Conservation (phyloP, 495 filamentous ascomycete species). For the Penicillium antarcticum region DNA sequence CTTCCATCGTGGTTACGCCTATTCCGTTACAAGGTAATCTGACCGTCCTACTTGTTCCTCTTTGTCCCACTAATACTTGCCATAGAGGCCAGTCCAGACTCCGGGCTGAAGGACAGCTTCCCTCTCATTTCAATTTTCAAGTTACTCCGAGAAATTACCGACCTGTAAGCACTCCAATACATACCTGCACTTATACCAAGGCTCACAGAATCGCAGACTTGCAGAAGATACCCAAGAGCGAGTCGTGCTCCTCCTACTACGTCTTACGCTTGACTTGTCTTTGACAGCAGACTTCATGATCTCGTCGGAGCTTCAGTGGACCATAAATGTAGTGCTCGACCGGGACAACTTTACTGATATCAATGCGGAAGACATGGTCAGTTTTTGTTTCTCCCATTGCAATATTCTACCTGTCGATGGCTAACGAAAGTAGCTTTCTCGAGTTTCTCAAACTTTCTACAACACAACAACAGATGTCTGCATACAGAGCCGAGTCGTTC, state of each 20-base stretch:
- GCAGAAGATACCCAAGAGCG: conserved; percentile 29
- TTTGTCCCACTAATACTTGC: background rate
- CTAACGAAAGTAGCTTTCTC: conserved; percentile 44
- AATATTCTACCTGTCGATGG: background rate
- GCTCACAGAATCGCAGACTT: conserved; percentile 26
- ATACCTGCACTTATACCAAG: background rate
- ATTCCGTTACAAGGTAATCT: conserved; percentile 21
- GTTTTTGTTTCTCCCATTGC: background rate
- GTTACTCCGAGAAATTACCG: conserved; percentile 29
- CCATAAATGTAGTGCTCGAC: conserved; percentile 33
- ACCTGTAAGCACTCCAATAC: conserved; percentile 19
- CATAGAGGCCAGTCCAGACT: background rate
- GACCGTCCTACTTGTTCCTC: background rate
- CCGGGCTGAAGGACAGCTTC: conserved; percentile 5
- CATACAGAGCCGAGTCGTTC: conserved; percentile 59
- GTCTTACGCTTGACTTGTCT: conserved; percentile 57
- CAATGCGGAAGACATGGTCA: conserved; percentile 30
- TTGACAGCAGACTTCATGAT: conserved; percentile 40
- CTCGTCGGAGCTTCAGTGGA: conserved; percentile 42
- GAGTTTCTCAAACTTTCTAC: conserved; percentile 52
- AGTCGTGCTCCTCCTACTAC: conserved; percentile 46
- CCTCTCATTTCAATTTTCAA: conserved; percentile 22
- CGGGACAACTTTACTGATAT: conserved; percentile 34
- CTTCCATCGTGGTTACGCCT: conserved; percentile 22
- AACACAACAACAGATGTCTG: conserved; percentile 44